Evolutionary conservation across 305 asterid species (phyloP).

Genomic region (Fraxinus velutina): DNA sequence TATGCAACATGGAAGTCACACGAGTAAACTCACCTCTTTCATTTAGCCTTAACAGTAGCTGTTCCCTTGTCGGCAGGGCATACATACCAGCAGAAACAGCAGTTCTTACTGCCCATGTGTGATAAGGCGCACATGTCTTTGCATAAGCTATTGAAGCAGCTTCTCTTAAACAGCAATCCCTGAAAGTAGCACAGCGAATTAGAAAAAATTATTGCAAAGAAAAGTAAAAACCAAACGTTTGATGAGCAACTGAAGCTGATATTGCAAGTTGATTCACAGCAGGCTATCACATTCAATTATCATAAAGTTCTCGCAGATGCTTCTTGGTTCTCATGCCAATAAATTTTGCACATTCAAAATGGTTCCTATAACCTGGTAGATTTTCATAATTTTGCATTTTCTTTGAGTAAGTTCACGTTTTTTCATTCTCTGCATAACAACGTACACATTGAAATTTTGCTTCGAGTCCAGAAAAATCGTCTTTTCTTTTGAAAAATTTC

Average conservation of each 20-base stretch:
- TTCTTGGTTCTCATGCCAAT: not conserved
- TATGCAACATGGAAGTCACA: not conserved
- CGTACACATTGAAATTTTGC: not conserved
- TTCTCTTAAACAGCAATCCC: conserved; percentile 63
- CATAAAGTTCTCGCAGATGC: not conserved
- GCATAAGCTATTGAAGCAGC: conserved; percentile 82
- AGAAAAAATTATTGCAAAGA: not conserved
- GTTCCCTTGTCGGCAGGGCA: conserved; percentile 88
- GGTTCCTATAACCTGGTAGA: not conserved
- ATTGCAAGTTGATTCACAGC: not conserved
- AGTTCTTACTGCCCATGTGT: conserved; percentile 90
- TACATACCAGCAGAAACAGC: conserved; percentile 97
- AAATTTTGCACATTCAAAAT: not conserved
- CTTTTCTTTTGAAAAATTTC: not conserved
- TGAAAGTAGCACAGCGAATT: conserved; percentile 28
- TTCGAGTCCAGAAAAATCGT: not conserved
- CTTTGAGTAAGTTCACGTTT: not conserved
- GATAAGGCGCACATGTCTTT: conserved; percentile 94
- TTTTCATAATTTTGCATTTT: not conserved
- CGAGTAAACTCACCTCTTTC: conserved; percentile 61
- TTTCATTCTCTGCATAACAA: not conserved
- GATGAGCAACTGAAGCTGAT: not conserved
- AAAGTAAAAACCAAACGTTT: not conserved
- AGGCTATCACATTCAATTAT: not conserved
- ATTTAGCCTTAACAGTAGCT: conserved; percentile 68